Evolutionary conservation across 805 yeast genomes (phyloP).

Genomic region (Kuraishia hungarica): DNA sequence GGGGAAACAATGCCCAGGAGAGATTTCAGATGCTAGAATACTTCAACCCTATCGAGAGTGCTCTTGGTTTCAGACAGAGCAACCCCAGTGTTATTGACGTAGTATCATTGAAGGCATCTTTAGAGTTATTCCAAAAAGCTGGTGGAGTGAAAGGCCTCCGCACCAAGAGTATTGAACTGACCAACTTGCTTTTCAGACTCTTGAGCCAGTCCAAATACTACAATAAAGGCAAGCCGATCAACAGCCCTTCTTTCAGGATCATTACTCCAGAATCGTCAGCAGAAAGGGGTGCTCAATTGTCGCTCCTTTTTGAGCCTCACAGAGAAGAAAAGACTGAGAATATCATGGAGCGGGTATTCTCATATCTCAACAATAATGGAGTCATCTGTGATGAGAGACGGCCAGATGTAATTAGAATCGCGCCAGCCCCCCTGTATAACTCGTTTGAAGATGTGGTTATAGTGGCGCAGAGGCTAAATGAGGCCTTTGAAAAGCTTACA

Average conservation of each 20-base stretch:
- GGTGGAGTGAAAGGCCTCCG: slow-evolving; percentile 62
- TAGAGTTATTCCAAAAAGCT: slow-evolving; percentile 45
- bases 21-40: slow-evolving; percentile 74
- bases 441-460: slow-evolving; percentile 53
- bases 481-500: slow-evolving; percentile 19
- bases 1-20: slow-evolving; percentile 74
- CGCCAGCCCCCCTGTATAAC: slow-evolving; percentile 82
- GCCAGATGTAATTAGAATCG: slow-evolving; percentile 85
- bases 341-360: slow-evolving; percentile 55
- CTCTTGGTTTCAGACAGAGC: slow-evolving; percentile 82
- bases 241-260: slow-evolving; percentile 42
- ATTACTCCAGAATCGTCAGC: slow-evolving; percentile 57
- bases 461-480: slow-evolving; percentile 37
- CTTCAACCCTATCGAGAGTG: slow-evolving; percentile 79
- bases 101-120: slow-evolving; percentile 59
- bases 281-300: slow-evolving; percentile 77
- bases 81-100: slow-evolving; percentile 86
- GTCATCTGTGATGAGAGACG: slow-evolving; percentile 82
- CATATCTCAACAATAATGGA: slow-evolving; percentile 42
- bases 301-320: slow-evolving; percentile 56
- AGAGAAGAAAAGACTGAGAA: slow-evolving; percentile 26
- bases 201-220: slow-evolving; percentile 41
- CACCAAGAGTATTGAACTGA: slow-evolving; percentile 46
- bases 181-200: slow-evolving; percentile 42
- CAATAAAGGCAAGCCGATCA: slow-evolving; percentile 4